Evolutionary conservation across 768 basidiomycete species (phyloP), one percentile per base, ranked within the genome.

Genomic region (Pulveroboletus frians): DNA sequence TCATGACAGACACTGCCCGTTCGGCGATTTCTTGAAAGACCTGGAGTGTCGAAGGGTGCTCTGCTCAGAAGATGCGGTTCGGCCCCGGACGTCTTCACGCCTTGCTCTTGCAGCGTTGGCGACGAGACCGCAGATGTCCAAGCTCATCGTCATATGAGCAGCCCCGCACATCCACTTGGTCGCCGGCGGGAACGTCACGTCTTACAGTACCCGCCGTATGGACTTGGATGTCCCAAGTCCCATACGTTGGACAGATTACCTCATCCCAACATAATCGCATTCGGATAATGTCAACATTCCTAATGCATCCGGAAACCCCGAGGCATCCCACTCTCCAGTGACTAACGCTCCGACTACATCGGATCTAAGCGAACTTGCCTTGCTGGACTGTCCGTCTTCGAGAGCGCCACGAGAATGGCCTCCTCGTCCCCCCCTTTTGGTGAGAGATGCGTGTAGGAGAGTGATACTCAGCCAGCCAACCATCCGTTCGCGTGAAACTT

Each of bases 401-500:
- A 26, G 5, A 26, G 23, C 23, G 4, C 23, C 23, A 6, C 23
- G 23, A 26, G 23, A 26, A 26, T 6, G 23, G 23, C 23, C 23
- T 26, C 23, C 23, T 6, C 23, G 23, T 26, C 23, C 23, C 23
- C n/a, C n/a, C n/a, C n/a, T n/a, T n/a, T n/a, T n/a, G n/a, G n/a
- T n/a, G n/a, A n/a, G n/a, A n/a, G n/a, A n/a, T n/a, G n/a, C n/a
- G n/a, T n/a, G 30, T 21, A 29, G 17, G 30, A 10, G 4, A n/a
- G n/a, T n/a, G n/a, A n/a, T n/a, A n/a, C 31, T 32, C 31, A 32
- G 31, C 13, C 13, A 14, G 31, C 13, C 31, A 1, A 5, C 31
- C 31, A 31, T 13, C 4, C 30, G 36, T 46, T 43, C 40, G 30
- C 31, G 20, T 34, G 43, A 50, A 61, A 63, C 51, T 51, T 64